These are phyloP conservation scores for Apiotrichum montevideense DNA, from an alignment of 1,284 basidiomycete genomes.

Conservation along the genomic window DNA sequence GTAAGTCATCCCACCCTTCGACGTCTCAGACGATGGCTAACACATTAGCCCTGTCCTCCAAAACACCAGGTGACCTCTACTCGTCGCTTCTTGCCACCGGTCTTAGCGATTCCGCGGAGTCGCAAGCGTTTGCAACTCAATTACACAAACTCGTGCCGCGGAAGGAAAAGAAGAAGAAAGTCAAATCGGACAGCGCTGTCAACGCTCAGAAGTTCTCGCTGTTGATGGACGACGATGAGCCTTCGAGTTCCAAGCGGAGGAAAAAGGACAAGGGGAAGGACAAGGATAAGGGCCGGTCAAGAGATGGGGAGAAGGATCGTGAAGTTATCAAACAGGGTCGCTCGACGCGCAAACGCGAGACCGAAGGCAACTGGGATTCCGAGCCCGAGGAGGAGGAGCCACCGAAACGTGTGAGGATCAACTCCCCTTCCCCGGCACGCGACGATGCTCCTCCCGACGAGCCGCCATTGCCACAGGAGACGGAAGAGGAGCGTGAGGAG, in stretches of 20 bases:
- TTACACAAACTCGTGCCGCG: constrained; percentile 72
- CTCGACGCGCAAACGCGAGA: constrained; percentile 66
- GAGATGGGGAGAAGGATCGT: constrained; percentile 24
- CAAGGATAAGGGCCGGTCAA: constrained; percentile 43
- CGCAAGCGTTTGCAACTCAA: constrained; percentile 70
- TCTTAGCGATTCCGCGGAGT: constrained; percentile 69
- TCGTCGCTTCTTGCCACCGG: constrained; percentile 67
- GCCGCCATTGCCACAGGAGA: constrained; percentile 47
- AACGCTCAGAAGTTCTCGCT: constrained; percentile 70
- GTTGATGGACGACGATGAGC: constrained; percentile 58
- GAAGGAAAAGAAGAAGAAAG: constrained; percentile 59
- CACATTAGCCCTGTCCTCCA: constrained; percentile 65
- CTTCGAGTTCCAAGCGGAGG: constrained; percentile 25
- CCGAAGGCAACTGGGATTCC: constrained; percentile 47
- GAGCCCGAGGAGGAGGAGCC: constrained; percentile 54
- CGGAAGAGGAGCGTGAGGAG: constrained; percentile 63
- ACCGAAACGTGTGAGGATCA: constrained; percentile 47
- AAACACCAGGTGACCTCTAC: constrained; percentile 72
- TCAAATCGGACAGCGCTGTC: constrained; percentile 53
- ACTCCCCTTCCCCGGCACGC: constrained; percentile 33
- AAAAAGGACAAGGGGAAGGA: constrained; percentile 48
- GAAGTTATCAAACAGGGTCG: constrained; percentile 55
- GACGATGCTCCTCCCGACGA: constrained; percentile 17
- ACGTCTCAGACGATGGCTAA: background rate
- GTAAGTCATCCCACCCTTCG: constrained; percentile 48